Base-by-base conservation (phyloP, 2,329 filamentous ascomycete species). In the Rhinocladiella mackenziei region DNA sequence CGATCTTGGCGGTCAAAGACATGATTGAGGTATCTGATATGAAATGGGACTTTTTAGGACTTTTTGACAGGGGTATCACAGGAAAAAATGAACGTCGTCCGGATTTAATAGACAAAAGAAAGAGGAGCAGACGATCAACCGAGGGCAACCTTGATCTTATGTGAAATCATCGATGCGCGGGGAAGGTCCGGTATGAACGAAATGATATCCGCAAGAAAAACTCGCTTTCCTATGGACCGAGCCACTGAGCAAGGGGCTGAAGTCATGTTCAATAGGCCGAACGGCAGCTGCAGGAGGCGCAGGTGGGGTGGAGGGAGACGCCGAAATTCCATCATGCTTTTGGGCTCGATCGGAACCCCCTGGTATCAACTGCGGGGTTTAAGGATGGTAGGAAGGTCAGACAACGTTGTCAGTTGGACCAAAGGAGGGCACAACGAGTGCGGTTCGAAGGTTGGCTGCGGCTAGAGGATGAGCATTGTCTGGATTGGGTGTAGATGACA, bases 1-100 rank as follows among this genome's bases (percentile, higher is more conserved):
- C 58, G 55, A 68, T 66, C 48, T 63, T 62, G 46, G 60, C 53
- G 11, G 57, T 64, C 45, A 68, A 60, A 53, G 65, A 58, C 66
- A 68, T 68, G 51, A 40, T 62, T 49, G 38, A n/a, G 34, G 22
- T 54, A 10, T 43, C 45, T 25, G 14, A 22, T 29, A 28, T 26
- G 35, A 30, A 39, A 31, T 31, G n/a, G n/a, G 34, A 31, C n/a
- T 19, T 30, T 32, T 36, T 22, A 18, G 35, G 7, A 23, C n/a
- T n/a, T n/a, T n/a, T n/a, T n/a, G n/a, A 33, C 39, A 18, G 32
- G 49, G 45, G 44, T 53, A 53, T 53, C 51, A 43, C 39, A 48
- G 34, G 18, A 17, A 40, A 19, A 25, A 31, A 42, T 4, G 31
- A 33, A 19, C 19, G 17, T 26, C 22, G 32, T 7, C 13, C 17